Base-by-base conservation (phyloP, 306 rosid species). In the Hippophae rhamnoides region DNA sequence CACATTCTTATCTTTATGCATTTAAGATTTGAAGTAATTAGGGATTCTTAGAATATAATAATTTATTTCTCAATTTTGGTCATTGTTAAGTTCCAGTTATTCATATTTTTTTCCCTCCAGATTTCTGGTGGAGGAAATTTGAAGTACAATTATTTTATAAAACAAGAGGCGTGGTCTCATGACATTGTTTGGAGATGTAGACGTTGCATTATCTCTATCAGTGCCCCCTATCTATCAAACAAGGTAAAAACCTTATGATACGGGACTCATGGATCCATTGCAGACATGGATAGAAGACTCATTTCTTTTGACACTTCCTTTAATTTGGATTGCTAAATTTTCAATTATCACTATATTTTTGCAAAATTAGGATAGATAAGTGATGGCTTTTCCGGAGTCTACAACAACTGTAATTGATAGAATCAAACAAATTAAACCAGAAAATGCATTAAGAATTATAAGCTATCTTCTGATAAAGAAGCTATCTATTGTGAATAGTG, bases 131-230 rank as follows among this genome's bases (percentile, higher is more conserved):
- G 93, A 72, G 68, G 75, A 73, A 80, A 82, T 74, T 72, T 88
- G 64, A 92, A 82, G 77, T 92, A 92, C 68, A 92, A 78, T 58
- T 92, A 85, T 72, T 92, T 88, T 68, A 75, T 92, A 69, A 88
- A 73, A 81, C 81, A 61, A 63, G 88, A 88, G 67, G 42, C 76
- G 10, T 64, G 78, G 73, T 68, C 88, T 71, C 74, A 60, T 18
- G 82, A 66, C 71, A 73, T 92, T 69, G 65, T 75, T 47, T 92
- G 99, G 99, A 85, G 81, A 77, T 76, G 86, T 75, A 96, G 99
- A 66, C 96, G 18, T 96, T 49, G 83, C 67, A n/a, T 85, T 79
- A 66, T 83, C 95, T 72, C 72, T 92, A 57, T 92, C 90, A 52
- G 86, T 88, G 23, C 95, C 95, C 95, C 61, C 71, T 49, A 58